Conservation (phyloP, 1,139 yeast genomes). For the Candida sanyaensis region DNA sequence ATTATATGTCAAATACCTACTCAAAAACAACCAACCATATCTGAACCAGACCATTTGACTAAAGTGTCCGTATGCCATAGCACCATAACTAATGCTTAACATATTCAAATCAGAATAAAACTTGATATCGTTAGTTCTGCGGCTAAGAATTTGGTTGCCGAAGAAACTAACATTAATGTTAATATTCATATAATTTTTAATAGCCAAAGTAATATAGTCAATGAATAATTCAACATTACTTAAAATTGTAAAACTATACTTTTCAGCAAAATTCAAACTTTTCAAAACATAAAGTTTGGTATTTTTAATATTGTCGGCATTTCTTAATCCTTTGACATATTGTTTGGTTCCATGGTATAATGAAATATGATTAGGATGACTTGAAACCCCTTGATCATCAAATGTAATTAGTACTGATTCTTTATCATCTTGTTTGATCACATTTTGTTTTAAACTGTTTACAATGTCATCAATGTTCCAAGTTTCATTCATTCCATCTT, state of each 20-base stretch:
- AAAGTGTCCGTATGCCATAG: conserved; percentile 82
- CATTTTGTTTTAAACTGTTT: conserved; percentile 21
- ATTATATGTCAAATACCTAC: conserved; percentile 76
- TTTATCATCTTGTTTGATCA: conserved; percentile 12
- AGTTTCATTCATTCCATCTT: conserved; percentile 69
- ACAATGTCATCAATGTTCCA: conserved; percentile 62
- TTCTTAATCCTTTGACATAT: conserved; percentile 21
- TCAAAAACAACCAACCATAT: conserved; percentile 79
- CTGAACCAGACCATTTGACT: conserved; percentile 97
- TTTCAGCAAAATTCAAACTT: conserved; percentile 48
- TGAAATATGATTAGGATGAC: conserved; percentile 83
- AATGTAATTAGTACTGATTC: conserved; percentile 63
- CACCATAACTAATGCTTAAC: conserved; percentile 60
- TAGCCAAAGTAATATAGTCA: conserved; percentile 32
- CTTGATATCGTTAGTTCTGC: conserved; percentile 29
- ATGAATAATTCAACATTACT: conserved; percentile 49
- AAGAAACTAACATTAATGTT: conserved; percentile 46
- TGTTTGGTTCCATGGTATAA: conserved; percentile 55
- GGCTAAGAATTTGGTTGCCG: conserved; percentile 17
- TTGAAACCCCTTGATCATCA: conserved; percentile 80
- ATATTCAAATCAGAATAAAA: conserved; percentile 58
- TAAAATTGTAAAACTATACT: conserved; percentile 52
- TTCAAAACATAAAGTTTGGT: conserved; percentile 40
- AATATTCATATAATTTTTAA: conserved; percentile 35
- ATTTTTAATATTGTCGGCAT: background rate